A percentile compares a stretch with the other conserved stretches of the same genome.
These are phyloP conservation scores for Penicillium sp. DNA, from an alignment of 2,329 filamentous ascomycete genomes.

Conservation along the genomic window DNA sequence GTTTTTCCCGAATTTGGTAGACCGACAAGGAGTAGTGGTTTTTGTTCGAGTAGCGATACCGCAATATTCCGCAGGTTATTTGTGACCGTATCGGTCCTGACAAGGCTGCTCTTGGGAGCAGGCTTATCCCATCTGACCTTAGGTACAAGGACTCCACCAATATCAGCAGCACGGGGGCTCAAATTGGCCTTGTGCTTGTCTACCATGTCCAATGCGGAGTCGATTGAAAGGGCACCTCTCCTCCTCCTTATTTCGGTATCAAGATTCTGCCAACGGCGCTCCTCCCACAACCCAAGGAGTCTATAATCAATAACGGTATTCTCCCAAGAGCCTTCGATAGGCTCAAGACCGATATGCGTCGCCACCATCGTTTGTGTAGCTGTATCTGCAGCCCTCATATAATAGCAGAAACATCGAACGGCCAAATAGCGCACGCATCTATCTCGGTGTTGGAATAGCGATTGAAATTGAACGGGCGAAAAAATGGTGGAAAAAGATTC, in stretches of 20 bases:
- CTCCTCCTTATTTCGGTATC: constrained; percentile 19
- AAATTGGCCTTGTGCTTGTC: constrained; percentile 36
- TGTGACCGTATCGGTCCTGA: constrained; percentile 69
- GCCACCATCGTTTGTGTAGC: constrained; percentile 69
- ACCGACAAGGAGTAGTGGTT: constrained; percentile 77
- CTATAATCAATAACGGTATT: constrained; percentile 71
- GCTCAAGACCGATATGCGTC: constrained; percentile 60
- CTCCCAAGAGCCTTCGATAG: constrained; percentile 70
- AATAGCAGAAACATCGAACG: constrained; percentile 73
- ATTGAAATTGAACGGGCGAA: constrained; percentile 64
- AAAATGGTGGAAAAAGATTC: constrained; percentile 63
- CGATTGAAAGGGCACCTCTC: constrained; percentile 16
- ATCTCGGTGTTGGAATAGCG: constrained; percentile 59
- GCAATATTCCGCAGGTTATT: constrained; percentile 69
- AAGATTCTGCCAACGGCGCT: constrained; percentile 50
- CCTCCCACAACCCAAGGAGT: constrained; percentile 65
- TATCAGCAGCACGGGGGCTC: constrained; percentile 59
- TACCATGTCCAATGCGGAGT: constrained; percentile 22
- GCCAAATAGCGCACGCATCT: constrained; percentile 72
- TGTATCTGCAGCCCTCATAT: constrained; percentile 74
- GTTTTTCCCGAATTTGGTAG: constrained; percentile 89
- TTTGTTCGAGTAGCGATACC: constrained; percentile 59
- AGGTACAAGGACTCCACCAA: constrained; percentile 66
- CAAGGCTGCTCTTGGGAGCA: constrained; percentile 50
- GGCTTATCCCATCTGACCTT: constrained; percentile 50